These are phyloP conservation scores for Thermochaetoides thermophila DNA, from an alignment of 495 filamentous ascomycete genomes.

Conservation along the genomic window DNA sequence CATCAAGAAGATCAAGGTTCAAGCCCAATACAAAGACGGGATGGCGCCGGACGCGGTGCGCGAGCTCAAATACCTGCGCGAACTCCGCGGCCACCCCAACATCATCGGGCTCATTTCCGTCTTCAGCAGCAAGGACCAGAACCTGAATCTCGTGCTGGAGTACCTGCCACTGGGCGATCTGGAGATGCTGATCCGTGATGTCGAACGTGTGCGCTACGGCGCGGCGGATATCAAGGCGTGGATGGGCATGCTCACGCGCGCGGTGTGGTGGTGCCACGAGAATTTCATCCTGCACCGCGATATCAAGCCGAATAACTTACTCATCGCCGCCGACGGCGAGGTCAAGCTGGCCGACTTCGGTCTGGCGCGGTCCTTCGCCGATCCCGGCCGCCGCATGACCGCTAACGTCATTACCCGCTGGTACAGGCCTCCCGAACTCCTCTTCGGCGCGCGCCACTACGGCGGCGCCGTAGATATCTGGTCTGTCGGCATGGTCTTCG, in stretches of 20 bases:
- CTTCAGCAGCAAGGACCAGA: conserved; percentile 80
- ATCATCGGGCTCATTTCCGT: conserved; percentile 84
- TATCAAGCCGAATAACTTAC: conserved; percentile 97
- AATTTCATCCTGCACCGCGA: conserved; percentile 91
- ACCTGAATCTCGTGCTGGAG: conserved; percentile 88
- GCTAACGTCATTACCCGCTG: conserved; percentile 90
- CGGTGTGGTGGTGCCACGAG: conserved; percentile 93
- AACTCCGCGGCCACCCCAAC: conserved; percentile 90
- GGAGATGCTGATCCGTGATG: conserved; percentile 82
- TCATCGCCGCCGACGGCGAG: conserved; percentile 83
- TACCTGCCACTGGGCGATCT: conserved; percentile 83
- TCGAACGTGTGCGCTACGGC: conserved; percentile 46
- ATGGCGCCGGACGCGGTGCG: conserved; percentile 87
- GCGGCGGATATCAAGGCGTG: conserved; percentile 88
- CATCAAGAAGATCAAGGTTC: conserved; percentile 97
- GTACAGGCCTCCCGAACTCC: conserved; percentile 89
- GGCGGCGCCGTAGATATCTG: conserved; percentile 84
- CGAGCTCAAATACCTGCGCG: conserved; percentile 87
- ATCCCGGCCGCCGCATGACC: conserved; percentile 82
- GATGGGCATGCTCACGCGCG: conserved; percentile 93
- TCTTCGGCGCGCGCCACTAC: conserved; percentile 82
- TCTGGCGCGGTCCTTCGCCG: conserved; percentile 73
- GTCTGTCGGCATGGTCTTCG: conserved; percentile 88
- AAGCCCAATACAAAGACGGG: conserved; percentile 67
- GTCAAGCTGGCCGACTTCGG: conserved; percentile 97